Evolutionary conservation across 495 filamentous ascomycete species (phyloP).

Genomic region (Aspergillus panamensis): DNA sequence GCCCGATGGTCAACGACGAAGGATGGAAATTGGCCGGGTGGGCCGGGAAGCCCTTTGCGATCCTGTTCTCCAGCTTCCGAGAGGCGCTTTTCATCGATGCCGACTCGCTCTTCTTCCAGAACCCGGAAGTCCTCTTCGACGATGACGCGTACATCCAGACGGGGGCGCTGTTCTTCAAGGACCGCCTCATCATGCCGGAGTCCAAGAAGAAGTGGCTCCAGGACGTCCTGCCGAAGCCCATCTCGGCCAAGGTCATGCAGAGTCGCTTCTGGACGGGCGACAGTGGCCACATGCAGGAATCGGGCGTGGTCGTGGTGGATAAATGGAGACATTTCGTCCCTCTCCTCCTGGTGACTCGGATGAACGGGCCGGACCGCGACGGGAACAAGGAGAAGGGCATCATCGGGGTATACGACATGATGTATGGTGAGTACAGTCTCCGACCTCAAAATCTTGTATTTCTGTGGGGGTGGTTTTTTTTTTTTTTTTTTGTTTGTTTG

Average conservation of each 20-base stretch:
- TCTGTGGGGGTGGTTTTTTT: too few relatives aligned
- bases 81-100: constrained; percentile 51
- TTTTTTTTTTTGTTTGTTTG: too few relatives aligned
- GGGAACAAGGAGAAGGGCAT: constrained; percentile 14
- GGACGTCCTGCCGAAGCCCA: constrained; percentile 19
- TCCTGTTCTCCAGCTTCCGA: constrained; percentile 48
- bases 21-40: constrained; percentile 26
- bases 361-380: constrained; percentile 32
- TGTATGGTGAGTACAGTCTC: constrained; percentile 23
- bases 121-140: constrained; percentile 40
- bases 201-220: constrained; percentile 23
- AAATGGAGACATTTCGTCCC: constrained; percentile 27
- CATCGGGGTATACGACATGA: constrained; percentile 26
- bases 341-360: constrained; percentile 25
- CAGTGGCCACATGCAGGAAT: constrained; percentile 31
- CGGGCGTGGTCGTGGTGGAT: constrained; percentile 30
- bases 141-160: constrained; percentile 27
- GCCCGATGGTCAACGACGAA: constrained; percentile 22
- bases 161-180: constrained; percentile 40
- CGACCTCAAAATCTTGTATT: too few relatives aligned
- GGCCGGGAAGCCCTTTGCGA: constrained; percentile 41
- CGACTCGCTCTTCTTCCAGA: constrained; percentile 40
- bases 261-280: constrained; percentile 25
- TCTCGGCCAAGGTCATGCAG: constrained; percentile 18
- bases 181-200: constrained; percentile 29